These are phyloP conservation scores for Hypsizygus marmoreus DNA, from an alignment of 768 basidiomycete genomes.

Conservation along the genomic window DNA sequence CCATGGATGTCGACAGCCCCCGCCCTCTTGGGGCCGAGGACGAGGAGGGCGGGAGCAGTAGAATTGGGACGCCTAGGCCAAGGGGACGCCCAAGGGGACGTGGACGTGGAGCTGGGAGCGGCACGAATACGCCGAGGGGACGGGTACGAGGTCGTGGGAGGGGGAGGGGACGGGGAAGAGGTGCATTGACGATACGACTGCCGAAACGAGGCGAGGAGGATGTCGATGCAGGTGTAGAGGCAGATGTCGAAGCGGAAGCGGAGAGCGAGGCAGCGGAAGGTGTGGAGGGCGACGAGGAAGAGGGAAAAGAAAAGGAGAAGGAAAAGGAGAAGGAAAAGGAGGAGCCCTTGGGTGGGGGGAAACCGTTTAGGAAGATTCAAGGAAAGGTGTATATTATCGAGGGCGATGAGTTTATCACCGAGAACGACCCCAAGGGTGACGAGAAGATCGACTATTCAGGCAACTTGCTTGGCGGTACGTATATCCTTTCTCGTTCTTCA, in stretches of 20 bases:
- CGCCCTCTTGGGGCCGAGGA: conserved; percentile 32
- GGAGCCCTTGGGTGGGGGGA: conserved; percentile 53
- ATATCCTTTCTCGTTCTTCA: conserved; percentile 8
- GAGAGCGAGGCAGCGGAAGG: conserved; percentile 35
- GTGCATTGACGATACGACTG: conserved; percentile 29
- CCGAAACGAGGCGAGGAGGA: conserved; percentile 32
- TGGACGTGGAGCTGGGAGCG: conserved; percentile 28
- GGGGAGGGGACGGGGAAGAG: conserved; percentile 28
- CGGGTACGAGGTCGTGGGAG: conserved; percentile 42
- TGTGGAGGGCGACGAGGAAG: conserved; percentile 36
- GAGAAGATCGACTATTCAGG: conserved; percentile 89
- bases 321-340: conserved; percentile 43
- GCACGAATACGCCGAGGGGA: conserved; percentile 31
- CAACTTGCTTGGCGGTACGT: conserved; percentile 79
- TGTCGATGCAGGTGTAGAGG: conserved; percentile 33
- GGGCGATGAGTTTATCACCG: conserved; percentile 86
- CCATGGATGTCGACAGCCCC: conserved; percentile 39
- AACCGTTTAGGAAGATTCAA: conserved; percentile 73
- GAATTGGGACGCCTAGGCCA: conserved; percentile 32
- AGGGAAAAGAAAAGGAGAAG: conserved; percentile 29
- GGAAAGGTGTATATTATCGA: conserved; percentile 78
- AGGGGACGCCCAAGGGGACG: conserved; percentile 48
- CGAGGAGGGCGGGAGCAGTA: conserved; percentile 24
- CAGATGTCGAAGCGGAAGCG: conserved; percentile 40
- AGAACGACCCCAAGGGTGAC: conserved; percentile 84